Percentiles rank a stretch among this genome's conserved stretches.
phyloP scores from a whole-genome alignment of 2,329 filamentous ascomycete species.

The Pseudogymnoascus sp. region DNA sequence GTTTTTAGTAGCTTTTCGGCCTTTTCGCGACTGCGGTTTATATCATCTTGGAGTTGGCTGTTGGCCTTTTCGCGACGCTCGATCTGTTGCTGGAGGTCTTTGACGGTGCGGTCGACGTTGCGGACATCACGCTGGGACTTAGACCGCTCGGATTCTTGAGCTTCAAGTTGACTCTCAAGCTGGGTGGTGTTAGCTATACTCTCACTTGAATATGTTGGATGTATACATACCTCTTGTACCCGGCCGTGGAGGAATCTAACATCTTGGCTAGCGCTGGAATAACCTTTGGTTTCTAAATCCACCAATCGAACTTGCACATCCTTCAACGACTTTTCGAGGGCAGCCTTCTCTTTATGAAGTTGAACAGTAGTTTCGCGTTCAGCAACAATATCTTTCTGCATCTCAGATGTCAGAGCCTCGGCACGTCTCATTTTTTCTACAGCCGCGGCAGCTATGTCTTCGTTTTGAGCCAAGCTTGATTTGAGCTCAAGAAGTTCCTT shows the following conservation, averaged over 20 bases:
- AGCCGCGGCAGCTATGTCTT: conserved; percentile 84
- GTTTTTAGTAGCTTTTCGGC: conserved; percentile 79
- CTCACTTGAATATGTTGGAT: conserved; percentile 10
- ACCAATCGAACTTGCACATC: conserved; percentile 85
- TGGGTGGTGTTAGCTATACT: conserved; percentile 35
- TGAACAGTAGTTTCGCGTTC: conserved; percentile 77
- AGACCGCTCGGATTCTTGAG: conserved; percentile 68
- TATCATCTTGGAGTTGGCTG: conserved; percentile 70
- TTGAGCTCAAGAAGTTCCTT: conserved; percentile 85
- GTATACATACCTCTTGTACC: conserved; percentile 74
- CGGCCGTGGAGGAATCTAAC: conserved; percentile 90
- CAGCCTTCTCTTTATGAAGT: conserved; percentile 82
- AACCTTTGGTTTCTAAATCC: conserved; percentile 94
- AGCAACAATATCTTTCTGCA: conserved; percentile 82
- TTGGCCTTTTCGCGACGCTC: conserved; percentile 89
- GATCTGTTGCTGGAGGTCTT: conserved; percentile 85
- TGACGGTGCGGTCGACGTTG: conserved; percentile 88
- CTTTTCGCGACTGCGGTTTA: conserved; percentile 80
- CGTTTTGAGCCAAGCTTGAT: conserved; percentile 79
- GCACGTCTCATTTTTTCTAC: conserved; percentile 96
- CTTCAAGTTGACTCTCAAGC: conserved; percentile 82
- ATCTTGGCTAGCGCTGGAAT: conserved; percentile 88
- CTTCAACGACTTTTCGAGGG: conserved; percentile 80
- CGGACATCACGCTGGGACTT: conserved; percentile 81
- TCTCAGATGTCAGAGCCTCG: conserved; percentile 76